Percentiles rank a stretch among this genome's conserved stretches.
These are phyloP conservation scores for Candida vaughaniae DNA, from an alignment of 805 yeast species.

Conservation along the genomic window DNA sequence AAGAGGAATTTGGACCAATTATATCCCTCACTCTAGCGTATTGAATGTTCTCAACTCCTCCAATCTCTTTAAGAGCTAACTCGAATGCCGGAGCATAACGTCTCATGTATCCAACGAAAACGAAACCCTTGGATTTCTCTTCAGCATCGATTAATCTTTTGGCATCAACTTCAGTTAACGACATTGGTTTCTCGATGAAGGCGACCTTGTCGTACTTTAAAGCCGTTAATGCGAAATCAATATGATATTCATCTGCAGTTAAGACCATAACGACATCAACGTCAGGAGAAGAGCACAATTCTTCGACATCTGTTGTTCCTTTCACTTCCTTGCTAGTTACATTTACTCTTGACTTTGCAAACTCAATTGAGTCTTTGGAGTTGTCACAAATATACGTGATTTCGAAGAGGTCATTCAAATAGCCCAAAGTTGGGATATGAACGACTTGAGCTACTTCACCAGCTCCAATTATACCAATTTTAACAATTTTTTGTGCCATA, in stretches of 20 bases:
- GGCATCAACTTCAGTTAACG: background rate
- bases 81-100: background rate
- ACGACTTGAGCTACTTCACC: constrained; percentile 1
- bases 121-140: background rate
- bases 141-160: background rate
- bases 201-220: background rate
- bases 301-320: background rate
- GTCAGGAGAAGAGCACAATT: background rate
- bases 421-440: background rate
- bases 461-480: background rate
- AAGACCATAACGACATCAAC: background rate
- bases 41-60: background rate
- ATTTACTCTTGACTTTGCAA: background rate
- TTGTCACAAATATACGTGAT: constrained; percentile 1
- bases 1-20: background rate
- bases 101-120: constrained; percentile 1
- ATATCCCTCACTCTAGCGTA: background rate
- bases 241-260: constrained; percentile 1
- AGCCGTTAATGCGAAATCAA: background rate
- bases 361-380: background rate
- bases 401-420: background rate
- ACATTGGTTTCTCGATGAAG: constrained; percentile 1
- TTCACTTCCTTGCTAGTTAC: background rate
- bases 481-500: background rate
- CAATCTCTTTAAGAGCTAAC: background rate